Percentiles rank a stretch among this genome's conserved stretches.
phyloP scores from a whole-genome alignment of 176 grass and related monocot species.

The Oropetium thomaeum region DNA sequence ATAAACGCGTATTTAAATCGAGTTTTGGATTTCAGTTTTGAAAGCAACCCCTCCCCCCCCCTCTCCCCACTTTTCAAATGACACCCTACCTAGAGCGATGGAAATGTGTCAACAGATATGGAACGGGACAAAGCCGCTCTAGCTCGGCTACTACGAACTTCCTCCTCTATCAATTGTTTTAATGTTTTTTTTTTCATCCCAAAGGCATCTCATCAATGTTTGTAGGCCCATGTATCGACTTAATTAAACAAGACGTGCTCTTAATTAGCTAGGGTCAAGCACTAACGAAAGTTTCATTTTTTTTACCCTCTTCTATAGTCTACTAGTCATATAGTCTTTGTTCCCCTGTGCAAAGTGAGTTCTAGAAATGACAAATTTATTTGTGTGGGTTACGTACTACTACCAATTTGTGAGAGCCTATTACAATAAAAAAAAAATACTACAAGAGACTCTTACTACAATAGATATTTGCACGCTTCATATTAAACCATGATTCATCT shows the following conservation, averaged over 20 bases:
- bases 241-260: conserved; percentile 20
- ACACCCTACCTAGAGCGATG: conserved; percentile 47
- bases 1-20: conserved; percentile 26
- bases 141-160: background rate
- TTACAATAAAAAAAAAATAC: background rate
- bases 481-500: no score
- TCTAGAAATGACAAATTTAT: conserved; percentile 22
- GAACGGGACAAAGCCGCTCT: conserved; percentile 38
- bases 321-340: background rate
- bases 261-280: no score
- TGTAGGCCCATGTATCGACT: conserved; percentile 6
- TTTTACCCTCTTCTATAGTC: background rate
- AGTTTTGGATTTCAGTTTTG: background rate
- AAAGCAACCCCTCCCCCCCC: no score
- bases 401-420: background rate
- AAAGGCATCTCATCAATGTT: conserved; percentile 37
- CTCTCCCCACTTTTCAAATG: conserved; percentile 21
- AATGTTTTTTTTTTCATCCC: no score
- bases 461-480: background rate
- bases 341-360: conserved; percentile 14
- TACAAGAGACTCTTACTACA: no score
- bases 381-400: background rate
- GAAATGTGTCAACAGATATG: conserved; percentile 41
- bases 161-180: background rate
- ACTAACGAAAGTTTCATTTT: no score